Conservation (phyloP, 2,329 filamentous ascomycete genomes). For the Colletotrichum tanaceti region DNA sequence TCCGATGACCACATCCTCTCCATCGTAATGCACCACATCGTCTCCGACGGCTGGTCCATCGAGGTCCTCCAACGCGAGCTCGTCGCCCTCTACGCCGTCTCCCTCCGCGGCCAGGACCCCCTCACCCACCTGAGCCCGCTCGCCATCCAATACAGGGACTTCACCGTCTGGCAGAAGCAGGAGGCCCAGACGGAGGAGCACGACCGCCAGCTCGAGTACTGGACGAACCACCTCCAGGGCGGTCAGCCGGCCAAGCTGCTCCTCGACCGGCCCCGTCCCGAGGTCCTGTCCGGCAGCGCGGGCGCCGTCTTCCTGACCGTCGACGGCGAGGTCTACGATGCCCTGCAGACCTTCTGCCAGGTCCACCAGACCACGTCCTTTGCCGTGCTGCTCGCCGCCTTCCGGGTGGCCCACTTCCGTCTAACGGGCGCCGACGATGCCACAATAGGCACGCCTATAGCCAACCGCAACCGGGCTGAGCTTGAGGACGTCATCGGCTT, state of each 20-base stretch:
- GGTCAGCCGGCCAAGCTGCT: not conserved
- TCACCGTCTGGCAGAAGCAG: not conserved
- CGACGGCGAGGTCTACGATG: conserved; percentile 14
- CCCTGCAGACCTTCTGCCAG: conserved; percentile 35
- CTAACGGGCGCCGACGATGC: conserved; percentile 38
- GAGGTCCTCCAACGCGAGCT: not conserved
- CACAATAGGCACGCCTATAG: conserved; percentile 38
- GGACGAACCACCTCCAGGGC: conserved; percentile 48
- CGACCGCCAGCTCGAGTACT: conserved; percentile 4
- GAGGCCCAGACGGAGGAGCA: not conserved
- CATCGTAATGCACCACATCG: conserved; percentile 18
- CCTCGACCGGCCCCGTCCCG: conserved; percentile 30
- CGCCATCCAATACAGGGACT: not conserved
- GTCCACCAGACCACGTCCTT: conserved; percentile 26
- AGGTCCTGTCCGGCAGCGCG: conserved; percentile 35
- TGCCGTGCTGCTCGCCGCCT: conserved; percentile 33
- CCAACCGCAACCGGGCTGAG: conserved; percentile 23
- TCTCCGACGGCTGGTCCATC: conserved; percentile 18
- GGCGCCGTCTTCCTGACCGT: conserved; percentile 28
- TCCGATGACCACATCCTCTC: conserved; percentile 4
- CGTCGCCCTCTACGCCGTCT: not conserved
- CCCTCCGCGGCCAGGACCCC: not conserved
- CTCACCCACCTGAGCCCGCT: not conserved
- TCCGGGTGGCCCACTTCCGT: conserved; percentile 38
- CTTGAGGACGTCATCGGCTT: conserved; percentile 40